These are phyloP conservation scores for Selaginella tamariscina DNA, from an alignment of 75 land plant genomes.

Conservation along the genomic window DNA sequence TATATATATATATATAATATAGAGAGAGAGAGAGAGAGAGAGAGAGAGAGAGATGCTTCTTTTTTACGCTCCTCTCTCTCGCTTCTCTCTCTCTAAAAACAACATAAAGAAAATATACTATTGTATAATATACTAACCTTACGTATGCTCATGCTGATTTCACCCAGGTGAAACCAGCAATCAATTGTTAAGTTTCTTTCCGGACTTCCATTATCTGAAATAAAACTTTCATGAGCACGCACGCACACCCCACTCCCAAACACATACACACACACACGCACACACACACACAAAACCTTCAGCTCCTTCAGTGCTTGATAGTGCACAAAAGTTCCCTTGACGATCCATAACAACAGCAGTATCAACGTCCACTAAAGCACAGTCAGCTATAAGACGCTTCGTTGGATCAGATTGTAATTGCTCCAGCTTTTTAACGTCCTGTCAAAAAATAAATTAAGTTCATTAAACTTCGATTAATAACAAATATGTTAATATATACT, in stretches of 20 bases:
- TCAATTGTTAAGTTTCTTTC: slow-evolving; percentile 52
- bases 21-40: too few relatives aligned
- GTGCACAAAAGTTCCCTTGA: slow-evolving; percentile 54
- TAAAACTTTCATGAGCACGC: not conserved
- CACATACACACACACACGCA: too few relatives aligned
- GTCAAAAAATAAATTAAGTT: not conserved
- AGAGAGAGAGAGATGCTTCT: too few relatives aligned
- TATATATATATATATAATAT: too few relatives aligned
- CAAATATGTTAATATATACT: too few relatives aligned
- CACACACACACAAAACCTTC: too few relatives aligned
- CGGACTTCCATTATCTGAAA: slow-evolving; percentile 63
- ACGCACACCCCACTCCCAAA: not conserved
- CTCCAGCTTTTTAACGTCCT: slow-evolving; percentile 69
- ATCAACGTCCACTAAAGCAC: slow-evolving; percentile 59
- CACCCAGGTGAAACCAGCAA: slow-evolving; percentile 88
- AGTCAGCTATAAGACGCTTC: slow-evolving; percentile 80
- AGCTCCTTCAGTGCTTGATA: slow-evolving; percentile 36
- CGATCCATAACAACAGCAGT: slow-evolving; percentile 90
- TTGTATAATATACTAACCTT: slow-evolving; percentile 37
- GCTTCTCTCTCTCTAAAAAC: too few relatives aligned
- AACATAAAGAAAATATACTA: not conserved
- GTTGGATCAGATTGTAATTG: slow-evolving; percentile 68
- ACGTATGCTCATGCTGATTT: slow-evolving; percentile 63
- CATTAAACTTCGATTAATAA: too few relatives aligned
- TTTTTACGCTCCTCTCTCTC: too few relatives aligned